Percentiles rank a stretch among this genome's conserved stretches.
Evolutionary conservation across 345 rosid genomes (phyloP).

Genomic region (Rhizophora apiculata): DNA sequence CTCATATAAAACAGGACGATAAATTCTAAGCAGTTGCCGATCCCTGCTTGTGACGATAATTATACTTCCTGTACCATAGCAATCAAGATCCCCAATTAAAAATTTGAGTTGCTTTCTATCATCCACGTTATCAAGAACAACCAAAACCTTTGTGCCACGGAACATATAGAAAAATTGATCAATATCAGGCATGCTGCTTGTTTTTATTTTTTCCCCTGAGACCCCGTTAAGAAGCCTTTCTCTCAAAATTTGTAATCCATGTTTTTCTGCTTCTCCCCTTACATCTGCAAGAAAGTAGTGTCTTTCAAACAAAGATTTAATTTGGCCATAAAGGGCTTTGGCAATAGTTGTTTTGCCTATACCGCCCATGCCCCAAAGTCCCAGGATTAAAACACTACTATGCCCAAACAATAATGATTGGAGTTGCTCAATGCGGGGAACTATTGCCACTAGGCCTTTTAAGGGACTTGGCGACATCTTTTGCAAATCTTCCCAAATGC

Average conservation of each 20-base stretch:
- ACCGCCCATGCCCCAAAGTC: neutral
- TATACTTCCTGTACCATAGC: slow-evolving; percentile 4
- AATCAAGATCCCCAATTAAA: neutral
- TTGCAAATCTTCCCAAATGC: too few relatives aligned
- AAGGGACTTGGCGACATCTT: too few relatives aligned
- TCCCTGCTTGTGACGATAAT: slow-evolving; percentile 8
- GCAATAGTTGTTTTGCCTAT: neutral
- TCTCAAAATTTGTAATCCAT: neutral
- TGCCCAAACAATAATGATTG: neutral
- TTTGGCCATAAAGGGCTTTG: neutral
- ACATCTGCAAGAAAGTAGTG: neutral
- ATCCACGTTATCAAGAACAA: slow-evolving; percentile 4
- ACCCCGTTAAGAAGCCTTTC: neutral
- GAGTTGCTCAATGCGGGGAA: too few relatives aligned
- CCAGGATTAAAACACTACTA: neutral
- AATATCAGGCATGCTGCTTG: neutral
- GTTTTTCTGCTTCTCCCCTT: neutral
- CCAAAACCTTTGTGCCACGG: neutral
- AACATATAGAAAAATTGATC: neutral
- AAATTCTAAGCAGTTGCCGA: neutral
- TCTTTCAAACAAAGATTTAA: neutral
- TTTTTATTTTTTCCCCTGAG: neutral
- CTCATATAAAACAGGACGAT: neutral
- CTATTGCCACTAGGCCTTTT: too few relatives aligned
- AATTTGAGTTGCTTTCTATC: neutral